Conservation (phyloP, 768 basidiomycete species). For the Lactifluus echinatus region DNA sequence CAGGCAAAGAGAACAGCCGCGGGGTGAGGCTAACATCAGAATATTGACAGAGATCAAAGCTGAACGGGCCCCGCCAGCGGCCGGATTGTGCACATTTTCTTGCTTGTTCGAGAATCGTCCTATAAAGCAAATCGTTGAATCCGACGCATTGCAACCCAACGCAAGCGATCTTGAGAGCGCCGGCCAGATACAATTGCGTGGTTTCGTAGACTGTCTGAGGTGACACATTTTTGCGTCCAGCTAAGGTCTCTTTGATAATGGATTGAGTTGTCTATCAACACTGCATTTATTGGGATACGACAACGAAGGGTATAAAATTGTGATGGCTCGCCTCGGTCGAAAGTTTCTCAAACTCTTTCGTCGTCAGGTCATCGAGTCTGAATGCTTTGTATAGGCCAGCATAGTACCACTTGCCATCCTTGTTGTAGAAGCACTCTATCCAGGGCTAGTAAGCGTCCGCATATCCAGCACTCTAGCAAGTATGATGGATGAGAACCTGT, state of each 20-base stretch:
- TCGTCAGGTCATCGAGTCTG: constrained; percentile 52
- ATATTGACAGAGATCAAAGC: constrained; percentile 13
- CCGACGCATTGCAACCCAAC: constrained; percentile 69
- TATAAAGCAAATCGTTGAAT: constrained; percentile 61
- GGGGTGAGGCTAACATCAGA: constrained; percentile 11
- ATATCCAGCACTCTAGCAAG: neutral
- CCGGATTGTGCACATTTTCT: constrained; percentile 32
- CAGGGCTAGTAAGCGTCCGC: neutral
- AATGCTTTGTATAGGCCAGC: constrained; percentile 70
- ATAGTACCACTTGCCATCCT: constrained; percentile 76
- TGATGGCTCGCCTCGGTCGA: constrained; percentile 44
- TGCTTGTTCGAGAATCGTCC: constrained; percentile 57
- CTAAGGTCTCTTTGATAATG: constrained; percentile 63
- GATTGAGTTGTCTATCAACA: constrained; percentile 47
- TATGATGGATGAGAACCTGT: constrained; percentile 38
- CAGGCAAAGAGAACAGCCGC: constrained; percentile 16
- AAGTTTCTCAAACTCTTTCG: constrained; percentile 61
- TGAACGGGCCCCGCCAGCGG: constrained; percentile 24
- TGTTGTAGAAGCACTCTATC: constrained; percentile 74
- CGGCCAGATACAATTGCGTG: constrained; percentile 59
- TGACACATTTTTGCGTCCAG: constrained; percentile 63
- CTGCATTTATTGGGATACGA: neutral
- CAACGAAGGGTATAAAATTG: neutral
- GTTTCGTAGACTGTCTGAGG: constrained; percentile 74
- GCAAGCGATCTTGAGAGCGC: constrained; percentile 66